Conservation (phyloP, 257 asterid species). For the Solanum boliviense region DNA sequence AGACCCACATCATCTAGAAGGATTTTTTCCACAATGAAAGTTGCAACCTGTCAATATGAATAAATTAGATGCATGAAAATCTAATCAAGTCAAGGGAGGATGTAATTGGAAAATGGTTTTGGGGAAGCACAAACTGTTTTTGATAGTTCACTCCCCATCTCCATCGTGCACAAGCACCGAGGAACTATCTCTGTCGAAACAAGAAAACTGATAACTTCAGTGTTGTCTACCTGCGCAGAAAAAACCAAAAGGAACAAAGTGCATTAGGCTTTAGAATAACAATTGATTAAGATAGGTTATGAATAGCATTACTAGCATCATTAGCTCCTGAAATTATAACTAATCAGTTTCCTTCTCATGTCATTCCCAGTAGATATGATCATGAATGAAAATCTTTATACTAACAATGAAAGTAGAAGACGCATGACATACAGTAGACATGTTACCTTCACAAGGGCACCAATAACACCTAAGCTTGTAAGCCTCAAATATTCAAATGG, state of each 20-base stretch:
- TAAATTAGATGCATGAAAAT: not conserved
- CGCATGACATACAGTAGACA: not conserved
- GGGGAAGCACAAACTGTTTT: conserved; percentile 18
- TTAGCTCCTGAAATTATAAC: not conserved
- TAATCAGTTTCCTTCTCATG: not conserved
- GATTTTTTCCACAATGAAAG: conserved; percentile 20
- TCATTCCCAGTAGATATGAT: not conserved
- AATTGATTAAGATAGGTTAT: not conserved
- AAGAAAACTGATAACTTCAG: conserved; percentile 8
- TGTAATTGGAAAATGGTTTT: not conserved
- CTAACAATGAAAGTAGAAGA: not conserved
- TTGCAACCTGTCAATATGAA: conserved; percentile 19
- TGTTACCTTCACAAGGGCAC: conserved; percentile 35
- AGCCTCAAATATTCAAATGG: conserved; percentile 27
- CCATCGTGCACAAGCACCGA: conserved; percentile 16
- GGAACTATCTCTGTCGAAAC: conserved; percentile 25
- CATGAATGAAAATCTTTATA: not conserved
- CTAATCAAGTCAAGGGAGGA: not conserved
- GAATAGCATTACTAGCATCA: not conserved
- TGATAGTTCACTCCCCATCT: conserved; percentile 19
- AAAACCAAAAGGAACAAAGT: not conserved
- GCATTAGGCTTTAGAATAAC: not conserved
- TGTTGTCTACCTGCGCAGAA: conserved; percentile 14
- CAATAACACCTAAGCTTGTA: conserved; percentile 27
- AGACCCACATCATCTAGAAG: conserved; percentile 22